Evolutionary conservation across 768 basidiomycete genomes (phyloP).

Genomic region (Agaricus subrufescens): DNA sequence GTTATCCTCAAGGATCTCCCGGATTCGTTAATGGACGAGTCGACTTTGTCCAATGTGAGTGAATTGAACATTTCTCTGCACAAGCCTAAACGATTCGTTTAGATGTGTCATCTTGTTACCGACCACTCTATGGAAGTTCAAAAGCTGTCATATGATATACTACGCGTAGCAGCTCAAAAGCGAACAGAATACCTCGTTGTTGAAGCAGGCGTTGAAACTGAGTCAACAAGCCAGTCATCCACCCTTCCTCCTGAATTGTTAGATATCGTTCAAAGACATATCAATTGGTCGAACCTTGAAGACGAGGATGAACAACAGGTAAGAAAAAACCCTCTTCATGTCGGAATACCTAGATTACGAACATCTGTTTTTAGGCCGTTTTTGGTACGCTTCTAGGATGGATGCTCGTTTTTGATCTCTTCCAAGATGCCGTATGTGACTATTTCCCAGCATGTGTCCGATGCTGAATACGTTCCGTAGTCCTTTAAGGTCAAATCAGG

Average conservation of each 20-base stretch:
- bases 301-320: slow-evolving; percentile 35
- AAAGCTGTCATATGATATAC: slow-evolving; percentile 70
- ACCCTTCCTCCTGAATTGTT: slow-evolving; percentile 66
- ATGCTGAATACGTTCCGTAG: slow-evolving; percentile 30
- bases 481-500: slow-evolving; percentile 81
- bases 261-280: slow-evolving; percentile 47
- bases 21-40: slow-evolving; percentile 52
- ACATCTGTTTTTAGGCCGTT: slow-evolving; percentile 26
- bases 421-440: slow-evolving; percentile 70
- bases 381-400: slow-evolving; percentile 78
- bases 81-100: not conserved
- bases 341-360: not conserved
- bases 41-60: slow-evolving; percentile 60
- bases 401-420: slow-evolving; percentile 87
- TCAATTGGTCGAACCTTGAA: slow-evolving; percentile 34
- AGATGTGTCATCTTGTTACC: slow-evolving; percentile 80
- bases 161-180: slow-evolving; percentile 64
- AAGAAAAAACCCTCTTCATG: slow-evolving; percentile 11
- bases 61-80: not conserved
- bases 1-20: slow-evolving; percentile 67
- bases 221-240: slow-evolving; percentile 39
- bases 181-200: slow-evolving; percentile 82
- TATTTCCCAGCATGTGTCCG: not conserved
- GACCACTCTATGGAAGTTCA: slow-evolving; percentile 66
- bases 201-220: slow-evolving; percentile 78